These are phyloP conservation scores for Cyclotella kingstonii DNA, from an alignment of 108 stramenopile species.

Conservation along the genomic window DNA sequence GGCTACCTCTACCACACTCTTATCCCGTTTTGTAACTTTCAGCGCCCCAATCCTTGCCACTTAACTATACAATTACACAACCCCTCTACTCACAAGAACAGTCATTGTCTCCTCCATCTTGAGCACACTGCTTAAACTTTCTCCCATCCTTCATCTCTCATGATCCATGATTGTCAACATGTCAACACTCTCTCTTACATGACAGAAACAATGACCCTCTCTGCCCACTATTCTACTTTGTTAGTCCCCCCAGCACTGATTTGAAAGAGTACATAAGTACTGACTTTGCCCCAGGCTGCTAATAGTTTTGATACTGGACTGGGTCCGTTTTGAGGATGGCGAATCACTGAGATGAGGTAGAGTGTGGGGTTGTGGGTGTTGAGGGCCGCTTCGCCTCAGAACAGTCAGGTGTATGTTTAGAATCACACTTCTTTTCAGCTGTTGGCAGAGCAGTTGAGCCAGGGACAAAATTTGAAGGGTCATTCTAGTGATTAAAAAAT, in stretches of 20 bases:
- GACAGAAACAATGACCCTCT: constrained; percentile 30
- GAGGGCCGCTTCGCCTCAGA: no score
- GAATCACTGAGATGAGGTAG: constrained; percentile 62
- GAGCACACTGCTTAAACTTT: constrained; percentile 74
- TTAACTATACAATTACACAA: constrained; percentile 58
- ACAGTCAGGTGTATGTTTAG: no score
- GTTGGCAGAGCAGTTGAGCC: no score
- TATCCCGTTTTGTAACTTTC: constrained; percentile 69
- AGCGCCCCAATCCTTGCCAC: constrained; percentile 65
- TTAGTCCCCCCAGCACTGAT: constrained; percentile 52
- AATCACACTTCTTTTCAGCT: no score
- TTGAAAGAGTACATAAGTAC: constrained; percentile 70
- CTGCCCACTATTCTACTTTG: constrained; percentile 35
- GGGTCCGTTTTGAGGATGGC: constrained; percentile 62
- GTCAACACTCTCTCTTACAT: constrained; percentile 73
- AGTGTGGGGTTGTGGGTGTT: constrained; percentile 53
- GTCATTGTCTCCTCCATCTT: constrained; percentile 78
- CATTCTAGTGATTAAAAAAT: no score
- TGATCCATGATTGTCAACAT: constrained; percentile 61
- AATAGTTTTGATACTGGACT: constrained; percentile 64
- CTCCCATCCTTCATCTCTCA: constrained; percentile 71
- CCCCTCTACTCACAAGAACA: constrained; percentile 63
- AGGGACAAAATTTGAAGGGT: no score
- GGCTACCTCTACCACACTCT: constrained; percentile 69
- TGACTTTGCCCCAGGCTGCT: constrained; percentile 87